Evolutionary conservation across 495 filamentous ascomycete genomes (phyloP), one percentile per base, ranked within the genome.

Genomic region (Neurospora sp.): DNA sequence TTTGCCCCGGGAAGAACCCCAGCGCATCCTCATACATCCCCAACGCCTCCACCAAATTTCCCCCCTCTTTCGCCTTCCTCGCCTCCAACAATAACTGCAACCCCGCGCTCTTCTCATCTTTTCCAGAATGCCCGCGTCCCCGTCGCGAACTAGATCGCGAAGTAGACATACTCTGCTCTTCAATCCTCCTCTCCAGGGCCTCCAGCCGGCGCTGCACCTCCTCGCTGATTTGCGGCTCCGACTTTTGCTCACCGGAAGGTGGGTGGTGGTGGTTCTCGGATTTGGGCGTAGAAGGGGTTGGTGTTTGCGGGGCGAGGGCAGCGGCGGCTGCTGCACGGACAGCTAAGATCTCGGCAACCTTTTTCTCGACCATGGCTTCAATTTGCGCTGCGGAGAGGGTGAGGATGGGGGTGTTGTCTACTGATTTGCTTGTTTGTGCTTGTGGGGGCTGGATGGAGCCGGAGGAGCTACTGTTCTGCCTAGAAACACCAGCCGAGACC

Each of bases 291-390:
- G 72, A 22, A 35, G 37, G 38, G 9, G 70, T 9, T 0, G 70
- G 42, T 5, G 71, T 68, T 3, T 68, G 69, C 14, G 76, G 68
- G 10, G 27, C 73, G 14, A 77, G 61, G 6, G 74, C 42, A 1
- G 73, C 59, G 16, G 79, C 74, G 6, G 84, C 81, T n/a, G 88
- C 79, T 0, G 86, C 86, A 37, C 91, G 88, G 9, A 91, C 87
- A 2, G 94, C 93, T 1, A 98, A 83, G 40, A 96, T 92, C 78
- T 97, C 94, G 61, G 91, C 90, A 0, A 99, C 93, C 75, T 97
- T 97, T 77, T 89, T 91, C 78, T 96, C 92, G 8, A 99, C 93
- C 81, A 98, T 89, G 61, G 94, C 93, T 76, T 97, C 94, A 45
- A 97, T 94, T 71, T 87, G 89, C n/a, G 88, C 89, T 37, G 92